Percentiles rank a stretch among this genome's conserved stretches.
phyloP scores from a whole-genome alignment of 1,139 yeast genomes.

The Suhomyces panamericanus region DNA sequence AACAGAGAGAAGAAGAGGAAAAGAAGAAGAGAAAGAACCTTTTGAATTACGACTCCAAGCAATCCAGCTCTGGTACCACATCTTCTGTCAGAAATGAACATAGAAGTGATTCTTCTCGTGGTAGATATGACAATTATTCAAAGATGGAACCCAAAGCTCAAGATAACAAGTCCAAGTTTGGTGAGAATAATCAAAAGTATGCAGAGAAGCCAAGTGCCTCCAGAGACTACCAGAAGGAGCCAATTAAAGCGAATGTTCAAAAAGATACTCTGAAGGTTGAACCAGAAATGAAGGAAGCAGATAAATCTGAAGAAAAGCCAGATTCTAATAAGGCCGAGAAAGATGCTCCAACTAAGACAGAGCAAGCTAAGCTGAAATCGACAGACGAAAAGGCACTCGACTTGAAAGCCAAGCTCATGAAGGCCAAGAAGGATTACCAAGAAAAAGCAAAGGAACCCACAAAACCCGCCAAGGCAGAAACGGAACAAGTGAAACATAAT shows the following conservation, averaged over 20 bases:
- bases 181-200: not conserved
- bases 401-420: constrained; percentile 23
- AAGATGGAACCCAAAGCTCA: constrained; percentile 16
- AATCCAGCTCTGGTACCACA: constrained; percentile 10
- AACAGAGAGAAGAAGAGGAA: constrained; percentile 24
- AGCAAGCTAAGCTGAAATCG: constrained; percentile 1
- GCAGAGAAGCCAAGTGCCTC: not conserved
- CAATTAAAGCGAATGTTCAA: not conserved
- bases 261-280: not conserved
- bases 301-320: constrained; percentile 3
- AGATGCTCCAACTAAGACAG: not conserved
- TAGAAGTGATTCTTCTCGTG: constrained; percentile 17
- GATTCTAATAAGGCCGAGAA: constrained; percentile 1
- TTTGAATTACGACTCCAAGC: constrained; percentile 26
- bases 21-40: constrained; percentile 17
- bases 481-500: not conserved
- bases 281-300: not conserved
- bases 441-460: constrained; percentile 13
- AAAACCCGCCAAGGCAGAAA: constrained; percentile 1
- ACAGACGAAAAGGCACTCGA: constrained; percentile 13
- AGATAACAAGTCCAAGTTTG: not conserved
- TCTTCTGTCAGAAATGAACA: constrained; percentile 4
- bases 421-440: constrained; percentile 27
- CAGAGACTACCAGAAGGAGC: not conserved
- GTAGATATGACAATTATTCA: constrained; percentile 30